Evolutionary conservation across 257 asterid genomes (phyloP), one percentile per base, ranked within the genome.

Genomic region (Forsythia suspensa): DNA sequence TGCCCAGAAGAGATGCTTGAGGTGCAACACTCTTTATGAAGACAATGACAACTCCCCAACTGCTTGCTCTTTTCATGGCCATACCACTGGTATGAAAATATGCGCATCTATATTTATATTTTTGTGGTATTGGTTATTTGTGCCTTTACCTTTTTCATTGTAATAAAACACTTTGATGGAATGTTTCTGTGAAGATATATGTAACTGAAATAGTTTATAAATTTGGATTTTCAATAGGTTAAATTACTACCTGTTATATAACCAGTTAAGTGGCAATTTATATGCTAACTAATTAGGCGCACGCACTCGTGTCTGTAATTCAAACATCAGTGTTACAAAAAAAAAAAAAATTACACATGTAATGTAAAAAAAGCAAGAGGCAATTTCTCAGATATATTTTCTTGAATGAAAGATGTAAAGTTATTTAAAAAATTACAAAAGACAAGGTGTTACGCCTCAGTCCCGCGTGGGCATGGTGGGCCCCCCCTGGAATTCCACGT

Each of bases 41-140:
- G 85, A 86, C 18, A 80, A 80, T 13, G 71, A 78, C 81, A 89
- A 89, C 77, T 83, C 88, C 69, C 88, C 93, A n/a, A 52, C 34
- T 68, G 90, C 93, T 55, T 87, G 93, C 83, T 83, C 87, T 39
- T 89, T 89, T 81, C 96, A 91, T 83, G 95, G 95, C 82, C 90
- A 88, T 82, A 52, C 86, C 59, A 86, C 86, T 70, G 94, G 96
- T 89, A 78, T 21, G 34, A 59, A 59, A 59, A 57, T n/a, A 57
- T 57, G 66, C 66, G 34, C 66, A 57, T 18, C 9, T 41, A 63
- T 34, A 3, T 40, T 0, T 18, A 24, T 12, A 55, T 52, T 4
- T 8, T 15, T 7, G 10, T 43, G 38, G 8, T 37, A 21, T 73
- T 70, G 1, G 63, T 24, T 73, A 42, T 46, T 71, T 37, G 15